Evolutionary conservation across 176 grass and related monocot species (phyloP).

Genomic region (Paspalum notatum): DNA sequence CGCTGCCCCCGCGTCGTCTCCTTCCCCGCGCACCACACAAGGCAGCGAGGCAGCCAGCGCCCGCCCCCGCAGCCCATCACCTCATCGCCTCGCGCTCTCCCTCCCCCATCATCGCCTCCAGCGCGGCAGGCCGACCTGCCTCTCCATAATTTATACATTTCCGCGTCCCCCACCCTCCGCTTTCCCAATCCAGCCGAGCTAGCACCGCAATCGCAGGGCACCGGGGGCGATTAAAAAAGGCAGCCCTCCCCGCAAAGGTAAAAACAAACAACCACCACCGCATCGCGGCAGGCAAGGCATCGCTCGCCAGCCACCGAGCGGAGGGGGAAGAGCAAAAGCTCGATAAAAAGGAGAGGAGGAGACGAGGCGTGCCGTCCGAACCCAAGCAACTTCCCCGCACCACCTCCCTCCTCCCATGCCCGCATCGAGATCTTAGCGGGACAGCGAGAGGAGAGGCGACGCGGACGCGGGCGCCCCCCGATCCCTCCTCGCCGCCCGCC

Average conservation of each 20-base stretch:
- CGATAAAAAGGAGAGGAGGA: slow-evolving; percentile 63
- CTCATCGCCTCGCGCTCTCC: not conserved
- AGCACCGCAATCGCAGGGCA: slow-evolving; percentile 54
- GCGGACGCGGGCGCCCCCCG: slow-evolving; percentile 25
- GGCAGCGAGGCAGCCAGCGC: not conserved
- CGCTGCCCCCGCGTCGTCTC: not conserved
- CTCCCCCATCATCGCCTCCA: slow-evolving; percentile 46
- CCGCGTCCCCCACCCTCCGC: slow-evolving; percentile 26
- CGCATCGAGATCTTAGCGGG: slow-evolving; percentile 62
- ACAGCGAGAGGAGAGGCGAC: slow-evolving; percentile 48
- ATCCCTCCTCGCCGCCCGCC: slow-evolving; percentile 41
- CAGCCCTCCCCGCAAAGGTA: slow-evolving; percentile 46
- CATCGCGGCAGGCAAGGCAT: slow-evolving; percentile 39
- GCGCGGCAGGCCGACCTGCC: slow-evolving; percentile 56
- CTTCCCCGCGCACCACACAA: slow-evolving; percentile 20
- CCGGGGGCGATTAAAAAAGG: slow-evolving; percentile 45
- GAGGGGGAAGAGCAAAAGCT: slow-evolving; percentile 55
- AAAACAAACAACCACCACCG: slow-evolving; percentile 50
- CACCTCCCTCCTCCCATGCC: slow-evolving; percentile 32
- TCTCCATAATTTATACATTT: slow-evolving; percentile 50
- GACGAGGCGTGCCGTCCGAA: slow-evolving; percentile 53
- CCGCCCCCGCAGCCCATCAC: not conserved
- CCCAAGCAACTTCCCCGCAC: slow-evolving; percentile 51
- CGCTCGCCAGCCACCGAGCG: slow-evolving; percentile 41
- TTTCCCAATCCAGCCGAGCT: slow-evolving; percentile 56